Percentiles rank a stretch among this genome's conserved stretches.
Conservation (phyloP, 2,329 filamentous ascomycete genomes). For the Aspergillus fumigatus region DNA sequence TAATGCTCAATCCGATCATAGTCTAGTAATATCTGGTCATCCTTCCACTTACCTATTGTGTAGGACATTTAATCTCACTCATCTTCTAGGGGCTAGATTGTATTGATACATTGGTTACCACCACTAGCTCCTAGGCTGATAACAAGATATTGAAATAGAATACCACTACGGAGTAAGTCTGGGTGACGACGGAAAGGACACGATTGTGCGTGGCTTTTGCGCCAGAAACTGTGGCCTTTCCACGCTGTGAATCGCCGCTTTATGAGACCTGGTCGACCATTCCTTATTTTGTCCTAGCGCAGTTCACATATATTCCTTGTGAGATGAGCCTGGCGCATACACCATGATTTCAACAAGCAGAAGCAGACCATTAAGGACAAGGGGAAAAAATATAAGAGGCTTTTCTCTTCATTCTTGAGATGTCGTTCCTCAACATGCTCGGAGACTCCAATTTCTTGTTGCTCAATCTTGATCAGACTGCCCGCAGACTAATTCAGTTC, state of each 20-base stretch:
- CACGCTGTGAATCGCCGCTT: neutral
- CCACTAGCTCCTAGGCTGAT: no score
- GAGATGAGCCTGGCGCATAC: neutral
- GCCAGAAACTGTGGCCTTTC: conserved; percentile 2
- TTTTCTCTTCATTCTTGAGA: neutral
- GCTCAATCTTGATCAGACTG: no score
- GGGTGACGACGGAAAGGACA: conserved; percentile 5
- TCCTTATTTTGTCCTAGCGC: neutral
- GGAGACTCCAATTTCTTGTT: no score
- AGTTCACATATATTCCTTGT: neutral
- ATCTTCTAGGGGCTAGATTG: no score
- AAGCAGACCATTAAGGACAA: no score
- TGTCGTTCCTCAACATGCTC: neutral
- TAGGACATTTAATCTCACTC: no score
- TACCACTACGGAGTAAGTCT: neutral
- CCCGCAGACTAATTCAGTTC: neutral
- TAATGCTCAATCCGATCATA: no score
- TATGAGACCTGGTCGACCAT: neutral
- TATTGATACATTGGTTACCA: no score
- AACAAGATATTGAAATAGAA: no score
- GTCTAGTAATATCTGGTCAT: no score
- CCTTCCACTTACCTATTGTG: no score
- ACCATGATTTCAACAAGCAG: conserved; percentile 3
- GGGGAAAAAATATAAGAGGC: neutral
- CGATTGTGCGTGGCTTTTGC: conserved; percentile 2